Percentiles rank a stretch among this genome's conserved stretches.
These are phyloP conservation scores for Claviceps sp. DNA, from an alignment of 2,329 filamentous ascomycete genomes.

Conservation along the genomic window DNA sequence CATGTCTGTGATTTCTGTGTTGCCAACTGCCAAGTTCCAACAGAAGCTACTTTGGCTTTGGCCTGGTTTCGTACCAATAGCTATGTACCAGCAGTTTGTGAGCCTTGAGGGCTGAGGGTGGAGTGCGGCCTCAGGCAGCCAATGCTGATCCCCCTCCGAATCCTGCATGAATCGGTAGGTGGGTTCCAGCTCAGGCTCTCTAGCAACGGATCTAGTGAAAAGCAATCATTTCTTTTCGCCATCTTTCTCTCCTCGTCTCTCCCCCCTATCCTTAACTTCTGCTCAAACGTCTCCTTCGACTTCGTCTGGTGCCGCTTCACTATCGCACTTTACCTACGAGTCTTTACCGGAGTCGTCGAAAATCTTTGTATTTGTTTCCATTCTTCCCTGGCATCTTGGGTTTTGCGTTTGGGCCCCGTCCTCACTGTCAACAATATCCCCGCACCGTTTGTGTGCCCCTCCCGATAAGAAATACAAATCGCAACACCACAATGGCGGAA, in stretches of 20 bases:
- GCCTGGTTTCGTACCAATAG: not conserved
- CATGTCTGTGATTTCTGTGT: not conserved
- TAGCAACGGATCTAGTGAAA: slow-evolving; percentile 8
- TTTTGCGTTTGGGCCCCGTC: not conserved
- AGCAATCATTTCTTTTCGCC: slow-evolving; percentile 8
- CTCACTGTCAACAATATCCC: slow-evolving; percentile 4
- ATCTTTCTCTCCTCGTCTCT: slow-evolving; percentile 3
- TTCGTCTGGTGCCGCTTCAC: slow-evolving; percentile 2
- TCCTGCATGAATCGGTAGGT: slow-evolving; percentile 4
- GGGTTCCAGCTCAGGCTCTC: slow-evolving; percentile 11
- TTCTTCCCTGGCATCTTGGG: not conserved
- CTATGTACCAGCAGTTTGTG: not conserved
- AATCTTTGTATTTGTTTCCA: not conserved
- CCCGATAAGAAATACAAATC: not conserved
- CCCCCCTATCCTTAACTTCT: slow-evolving; percentile 2
- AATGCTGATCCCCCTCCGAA: not conserved
- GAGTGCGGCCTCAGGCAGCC: slow-evolving; percentile 8
- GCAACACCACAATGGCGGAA: slow-evolving; percentile 65
- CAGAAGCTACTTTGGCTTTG: not conserved
- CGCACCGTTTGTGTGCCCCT: slow-evolving; percentile 2
- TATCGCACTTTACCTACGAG: slow-evolving; percentile 1
- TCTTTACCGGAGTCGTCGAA: not conserved
- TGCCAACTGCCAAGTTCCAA: not conserved
- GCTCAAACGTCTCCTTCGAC: slow-evolving; percentile 1
- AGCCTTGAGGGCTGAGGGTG: too few relatives aligned